Evolutionary conservation across 805 yeast genomes (phyloP), one percentile per base, ranked within the genome.

Genomic region (Cyberlindnera xishuangbannaensis): DNA sequence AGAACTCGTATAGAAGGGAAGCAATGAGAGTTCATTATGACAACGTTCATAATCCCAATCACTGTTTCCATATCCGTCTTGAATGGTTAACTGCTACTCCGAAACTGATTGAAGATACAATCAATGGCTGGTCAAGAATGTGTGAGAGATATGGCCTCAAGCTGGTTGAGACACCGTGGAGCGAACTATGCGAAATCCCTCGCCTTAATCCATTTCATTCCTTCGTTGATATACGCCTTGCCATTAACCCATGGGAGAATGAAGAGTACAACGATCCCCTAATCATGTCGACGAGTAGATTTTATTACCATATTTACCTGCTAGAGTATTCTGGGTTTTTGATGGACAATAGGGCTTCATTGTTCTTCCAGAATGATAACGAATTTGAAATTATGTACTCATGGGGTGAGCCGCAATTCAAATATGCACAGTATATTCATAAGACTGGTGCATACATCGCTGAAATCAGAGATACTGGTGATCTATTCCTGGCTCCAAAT

Each of bases 71-170:
- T 51, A 71, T 92, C 20, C 66, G 95, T 29, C 56, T 90, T 11
- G 97, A 92, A 53, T 92, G 99, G 99, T 61, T 90, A 20, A 85
- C 83, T 40, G 78, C 95, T 0, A 86, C 97, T 0, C 82, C 95
- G 2, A 83, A 83, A 51, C 62, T 84, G 20, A 76, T 85, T 31
- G 96, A 87, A 38, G 95, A 87, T 44, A 65, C 83, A 10, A 67
- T 87, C 27, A 76, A 69, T 27, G 70, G 75, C 30, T 82, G 97
- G 84, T 73, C 86, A 0, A 69, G 95, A 36, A 64, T 80, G 30
- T 85, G 95, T 47, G 95, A 86, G 39, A 58, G 94, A 34, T 85
- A 84, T 50, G 97, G 96, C 0, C 65, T 92, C 40, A 68, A 67
- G 31, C 55, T 82, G 15, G 92, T 88, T 14, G 97, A 90, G 50